Conservation (phyloP, 805 yeast genomes). For the Nakazawaea wyomingensis region DNA sequence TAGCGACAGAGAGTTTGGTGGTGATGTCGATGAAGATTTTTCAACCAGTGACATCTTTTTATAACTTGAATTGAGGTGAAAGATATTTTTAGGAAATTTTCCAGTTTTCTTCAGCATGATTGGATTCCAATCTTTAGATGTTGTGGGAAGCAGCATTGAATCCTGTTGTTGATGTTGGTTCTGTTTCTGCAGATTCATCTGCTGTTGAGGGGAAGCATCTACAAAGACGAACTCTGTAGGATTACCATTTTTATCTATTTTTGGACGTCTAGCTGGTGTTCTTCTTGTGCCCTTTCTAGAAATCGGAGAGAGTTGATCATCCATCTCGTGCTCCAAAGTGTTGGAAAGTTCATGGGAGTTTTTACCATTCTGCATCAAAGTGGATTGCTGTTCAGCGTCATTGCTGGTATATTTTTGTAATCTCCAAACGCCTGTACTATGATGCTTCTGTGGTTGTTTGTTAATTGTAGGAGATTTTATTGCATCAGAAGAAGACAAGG, state of each 20-base stretch:
- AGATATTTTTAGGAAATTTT: conserved; percentile 14
- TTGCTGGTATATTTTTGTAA: conserved; percentile 25
- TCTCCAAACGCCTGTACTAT: conserved; percentile 21
- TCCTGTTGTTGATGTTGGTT: neutral
- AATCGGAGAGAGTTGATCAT: conserved; percentile 4
- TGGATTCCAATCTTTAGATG: neutral
- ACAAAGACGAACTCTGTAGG: conserved; percentile 29
- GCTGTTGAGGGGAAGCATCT: conserved; percentile 18
- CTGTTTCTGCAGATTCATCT: neutral
- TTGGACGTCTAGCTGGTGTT: conserved; percentile 23
- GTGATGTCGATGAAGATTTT: neutral
- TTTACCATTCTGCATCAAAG: conserved; percentile 20
- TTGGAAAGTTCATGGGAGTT: neutral
- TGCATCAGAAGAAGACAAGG: neutral
- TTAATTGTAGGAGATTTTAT: too few relatives aligned
- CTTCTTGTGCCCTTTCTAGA: conserved; percentile 15
- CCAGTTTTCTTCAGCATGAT: conserved; percentile 1
- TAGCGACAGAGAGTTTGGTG: too few relatives aligned
- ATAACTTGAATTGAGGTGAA: conserved; percentile 6
- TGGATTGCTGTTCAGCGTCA: conserved; percentile 28
- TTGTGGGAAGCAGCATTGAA: neutral
- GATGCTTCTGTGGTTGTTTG: conserved; percentile 4
- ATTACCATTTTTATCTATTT: conserved; percentile 25
- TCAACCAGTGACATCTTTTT: conserved; percentile 7
- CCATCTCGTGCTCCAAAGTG: neutral